Base-by-base conservation (phyloP, 768 basidiomycete species). In the Tubosaeta sp. region DNA sequence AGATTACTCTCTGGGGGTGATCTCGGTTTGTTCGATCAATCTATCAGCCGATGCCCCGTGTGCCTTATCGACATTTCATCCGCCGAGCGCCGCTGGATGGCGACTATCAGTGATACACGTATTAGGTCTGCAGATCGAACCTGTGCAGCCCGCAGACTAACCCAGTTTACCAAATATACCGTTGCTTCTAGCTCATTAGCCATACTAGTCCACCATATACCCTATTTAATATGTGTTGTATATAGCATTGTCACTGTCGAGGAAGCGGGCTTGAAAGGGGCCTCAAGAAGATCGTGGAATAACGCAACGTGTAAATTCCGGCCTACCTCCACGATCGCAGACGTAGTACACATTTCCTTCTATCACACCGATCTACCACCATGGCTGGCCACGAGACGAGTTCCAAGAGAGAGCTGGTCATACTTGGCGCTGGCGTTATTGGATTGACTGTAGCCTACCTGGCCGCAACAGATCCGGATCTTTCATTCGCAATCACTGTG, bases 1-100 rank as follows among this genome's bases (percentile, higher is more conserved):
- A 72, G 54, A 65, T 76, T 7, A 74, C 74, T 0, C 44, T 76
- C 32, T 74, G 74, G 73, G 75, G 71, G 25, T 75, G 55, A 71
- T 41, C 17, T 0, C 12, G 5, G 6, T 12, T 14, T 22, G 8
- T 22, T 22, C 39, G 17, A 25, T n/a, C 19, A 14, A 41, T 25
- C 16, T 8, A 38, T 25, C 19, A 41, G 12, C 11, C 19, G 19
- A 41, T 39, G n/a, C 22, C 32, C 9, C 19, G 17, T 45, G n/a
- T 38, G 4, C 22, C 22, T 9, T 47, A 29, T 38, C 52, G 6
- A 43, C 33, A 33, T 16, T 27, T 11, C 11, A 42, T 13, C 25
- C 16, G 13, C 19, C 26, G 14, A 5, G 26, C 42, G 26, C 42
- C 26, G 26, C 42, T n/a, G 26, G 42, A 27, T 5, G 42, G 42